Evolutionary conservation across 2,329 filamentous ascomycete genomes (phyloP), one percentile per base, ranked within the genome.

Genomic region (Ophiostoma triangulosporum): DNA sequence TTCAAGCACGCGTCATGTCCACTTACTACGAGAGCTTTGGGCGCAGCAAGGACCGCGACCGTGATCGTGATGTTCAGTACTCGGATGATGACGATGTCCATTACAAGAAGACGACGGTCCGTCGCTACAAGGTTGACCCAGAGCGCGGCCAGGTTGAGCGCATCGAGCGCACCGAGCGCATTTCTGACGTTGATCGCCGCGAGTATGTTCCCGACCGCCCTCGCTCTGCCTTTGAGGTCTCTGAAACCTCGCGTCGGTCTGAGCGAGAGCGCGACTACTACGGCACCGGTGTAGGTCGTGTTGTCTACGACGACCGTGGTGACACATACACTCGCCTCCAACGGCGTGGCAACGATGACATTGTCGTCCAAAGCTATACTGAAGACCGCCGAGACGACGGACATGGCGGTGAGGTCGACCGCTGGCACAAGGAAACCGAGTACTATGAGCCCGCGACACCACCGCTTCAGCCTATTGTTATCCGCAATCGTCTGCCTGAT

Each of bases 341-440:
- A 53, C 68, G 65, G 54, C 65, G 67, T 17, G 70, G 71, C 33
- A 77, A 81, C 24, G 58, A 58, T 52, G 51, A 57, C 12, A 60
- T 80, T 33, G 72, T 74, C 52, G 65, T 80, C 57, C 76, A 81
- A 59, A 75, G 74, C 60, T 74, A 74, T 51, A 69, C 69, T 15
- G 69, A 78, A 53, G 74, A 78, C 58, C 71, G 70, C 48, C 65
- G 70, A 27, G 73, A 75, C 45, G 73, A 75, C 26, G 57, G 59
- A 24, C 60, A 64, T 22, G 70, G 70, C 45, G 70, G 69, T 54
- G 75, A 81, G 17, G 61, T 81, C 40, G 79, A 83, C 63, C 73
- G 72, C 62, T 80, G 79, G 61, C 75, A 75, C 61, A 76, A 75
- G 63, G 79, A 83, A 63, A 78, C 77, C 2, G 80, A 83, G 59